Evolutionary conservation across 441 rosid species (phyloP).

Genomic region (Pelargonium myrrhifolium): DNA sequence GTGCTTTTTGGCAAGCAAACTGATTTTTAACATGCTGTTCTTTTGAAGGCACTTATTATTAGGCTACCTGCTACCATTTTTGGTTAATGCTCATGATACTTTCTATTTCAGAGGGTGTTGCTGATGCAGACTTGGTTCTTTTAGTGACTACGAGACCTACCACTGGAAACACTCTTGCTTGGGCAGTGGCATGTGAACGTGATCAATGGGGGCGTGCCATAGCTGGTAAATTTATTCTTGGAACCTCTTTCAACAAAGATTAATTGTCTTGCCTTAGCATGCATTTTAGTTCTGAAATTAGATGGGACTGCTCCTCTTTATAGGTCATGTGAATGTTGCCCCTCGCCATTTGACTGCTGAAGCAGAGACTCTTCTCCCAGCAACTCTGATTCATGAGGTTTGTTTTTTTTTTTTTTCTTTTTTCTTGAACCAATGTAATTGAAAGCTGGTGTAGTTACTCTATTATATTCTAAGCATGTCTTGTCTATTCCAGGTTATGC

Average conservation of each 20-base stretch:
- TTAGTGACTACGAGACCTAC: slow-evolving; percentile 98
- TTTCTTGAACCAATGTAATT: slow-evolving; percentile 10
- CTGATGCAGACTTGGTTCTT: slow-evolving; percentile 84
- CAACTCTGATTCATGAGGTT: slow-evolving; percentile 94
- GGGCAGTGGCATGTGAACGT: slow-evolving; percentile 99
- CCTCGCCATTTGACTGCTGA: slow-evolving; percentile 98
- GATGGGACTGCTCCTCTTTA: slow-evolving; percentile 13
- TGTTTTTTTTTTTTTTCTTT: slow-evolving; percentile 1
- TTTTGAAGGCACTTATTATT: background rate
- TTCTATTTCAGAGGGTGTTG: slow-evolving; percentile 62
- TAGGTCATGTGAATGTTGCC: slow-evolving; percentile 98
- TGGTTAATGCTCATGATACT: slow-evolving; percentile 5
- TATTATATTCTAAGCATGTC: slow-evolving; percentile 14
- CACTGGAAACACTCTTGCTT: slow-evolving; percentile 96
- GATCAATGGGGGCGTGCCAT: slow-evolving; percentile 99
- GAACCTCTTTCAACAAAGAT: background rate
- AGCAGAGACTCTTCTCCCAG: slow-evolving; percentile 92
- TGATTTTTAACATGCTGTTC: slow-evolving; percentile 12
- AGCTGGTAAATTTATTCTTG: slow-evolving; percentile 50
- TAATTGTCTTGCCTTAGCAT: background rate
- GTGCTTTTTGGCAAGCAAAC: slow-evolving; percentile 10
- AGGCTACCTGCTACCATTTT: background rate
- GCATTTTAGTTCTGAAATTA: background rate
- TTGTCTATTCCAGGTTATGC: slow-evolving; percentile 66
- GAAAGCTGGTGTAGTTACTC: slow-evolving; percentile 7